Conservation (phyloP, 2,329 filamentous ascomycete species). For the Leptographium flavum region DNA sequence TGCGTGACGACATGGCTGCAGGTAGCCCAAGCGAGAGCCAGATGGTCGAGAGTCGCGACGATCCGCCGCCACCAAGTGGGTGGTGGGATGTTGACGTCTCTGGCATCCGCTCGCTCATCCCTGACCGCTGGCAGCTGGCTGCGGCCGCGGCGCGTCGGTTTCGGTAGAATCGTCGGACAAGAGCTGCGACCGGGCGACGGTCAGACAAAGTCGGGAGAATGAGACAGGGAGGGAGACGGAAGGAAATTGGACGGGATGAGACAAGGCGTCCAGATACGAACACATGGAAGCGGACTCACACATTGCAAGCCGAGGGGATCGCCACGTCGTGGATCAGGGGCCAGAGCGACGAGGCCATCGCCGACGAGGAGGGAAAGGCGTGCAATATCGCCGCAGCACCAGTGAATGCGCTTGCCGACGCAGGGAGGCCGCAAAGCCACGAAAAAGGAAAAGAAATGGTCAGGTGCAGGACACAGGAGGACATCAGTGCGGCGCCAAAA, state of each 20-base stretch:
- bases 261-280: not conserved
- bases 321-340: not conserved
- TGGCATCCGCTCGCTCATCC: no score
- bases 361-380: not conserved
- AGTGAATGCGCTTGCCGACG: no score
- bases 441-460: not conserved
- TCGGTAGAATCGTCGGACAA: not conserved
- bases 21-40: no score
- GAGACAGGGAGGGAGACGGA: not conserved
- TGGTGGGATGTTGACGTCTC: no score
- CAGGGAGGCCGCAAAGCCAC: not conserved
- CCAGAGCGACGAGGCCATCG: no score
- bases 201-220: not conserved
- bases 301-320: not conserved
- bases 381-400: not conserved
- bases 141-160: no score
- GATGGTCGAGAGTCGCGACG: no score
- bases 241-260: not conserved
- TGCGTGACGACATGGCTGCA: no score
- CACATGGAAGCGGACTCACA: not conserved
- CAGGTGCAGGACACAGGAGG: no score
- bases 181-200: not conserved
- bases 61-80: no score
- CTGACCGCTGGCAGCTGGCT: no score
- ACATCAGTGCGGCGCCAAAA: not conserved